Evolutionary conservation across 805 yeast genomes (phyloP), one percentile per base, ranked within the genome.

Genomic region (Saccharomycopsis sp.): DNA sequence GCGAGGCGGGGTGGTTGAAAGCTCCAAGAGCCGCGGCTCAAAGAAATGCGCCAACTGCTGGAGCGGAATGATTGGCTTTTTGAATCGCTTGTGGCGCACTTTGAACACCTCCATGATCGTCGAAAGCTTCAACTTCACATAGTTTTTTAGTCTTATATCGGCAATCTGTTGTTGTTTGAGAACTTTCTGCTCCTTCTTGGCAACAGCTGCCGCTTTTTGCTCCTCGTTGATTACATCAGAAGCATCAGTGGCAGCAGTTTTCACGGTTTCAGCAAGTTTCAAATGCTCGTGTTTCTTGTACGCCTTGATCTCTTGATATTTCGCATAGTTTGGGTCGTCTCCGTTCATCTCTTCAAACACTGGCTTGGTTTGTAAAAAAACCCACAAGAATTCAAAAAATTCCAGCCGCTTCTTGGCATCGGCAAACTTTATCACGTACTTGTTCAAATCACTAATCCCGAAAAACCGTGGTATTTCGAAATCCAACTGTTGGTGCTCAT

Each of bases 31-130:
- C 13, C 36, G 53, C 1, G 80, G 76, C 45, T 84, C 94, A 61
- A 89, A 89, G 34, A 92, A 62, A 58, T 87, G 94, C 18, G 75
- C 65, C 36, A 89, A 63, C 10, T 69, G 65, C 13, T 69, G 63
- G 48, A 87, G 96, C 43, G 89, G 97, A 42, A 92, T 75, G 0
- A 83, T 68, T 0, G 98, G 97, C 53, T 88, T 92, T 53, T 79
- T 80, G 65, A 92, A 92, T 42, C 95, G 67, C 53, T 86, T 86
- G 57, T 89, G 92, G 36, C 96, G 69, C 43, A 67, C 76, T 56
- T 88, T 87, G 65, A 89, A 82, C 17, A 84, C 61, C 49, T 92
- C 97, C 92, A 92, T 83, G 30, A 92, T 62, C 1, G 84, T 88
- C 4, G 94, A 79, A 22, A 92, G 66, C 58, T 83, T 87, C 44